Evolutionary conservation across 2,329 filamentous ascomycete species (phyloP).

Genomic region (Cercospora janseana): DNA sequence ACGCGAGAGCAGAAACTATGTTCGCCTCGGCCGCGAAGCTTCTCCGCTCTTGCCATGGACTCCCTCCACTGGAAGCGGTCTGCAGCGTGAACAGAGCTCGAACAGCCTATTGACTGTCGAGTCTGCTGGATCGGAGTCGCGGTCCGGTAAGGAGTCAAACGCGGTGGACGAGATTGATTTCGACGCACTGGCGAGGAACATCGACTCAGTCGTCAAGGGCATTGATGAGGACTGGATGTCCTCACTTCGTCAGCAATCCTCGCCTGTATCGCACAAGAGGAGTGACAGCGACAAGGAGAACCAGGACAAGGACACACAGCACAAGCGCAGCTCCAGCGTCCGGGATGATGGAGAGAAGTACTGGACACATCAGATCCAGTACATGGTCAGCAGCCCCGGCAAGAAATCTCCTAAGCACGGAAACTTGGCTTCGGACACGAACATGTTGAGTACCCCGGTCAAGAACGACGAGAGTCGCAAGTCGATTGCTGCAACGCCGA

Average conservation of each 20-base stretch:
- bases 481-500: constrained; percentile 39
- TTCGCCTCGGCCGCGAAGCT: constrained; percentile 43
- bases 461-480: neutral
- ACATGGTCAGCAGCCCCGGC: neutral
- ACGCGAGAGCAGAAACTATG: constrained; percentile 40
- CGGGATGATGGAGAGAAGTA: constrained; percentile 39
- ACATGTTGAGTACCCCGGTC: constrained; percentile 23
- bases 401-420: neutral
- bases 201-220: constrained; percentile 32
- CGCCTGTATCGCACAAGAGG: neutral
- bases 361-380: constrained; percentile 23
- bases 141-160: too few relatives aligned
- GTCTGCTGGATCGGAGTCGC: too few relatives aligned
- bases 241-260: neutral
- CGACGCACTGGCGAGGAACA: constrained; percentile 22
- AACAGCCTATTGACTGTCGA: constrained; percentile 15
- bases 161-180: constrained; percentile 32
- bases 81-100: neutral
- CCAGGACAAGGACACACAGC: neutral
- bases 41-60: constrained; percentile 37
- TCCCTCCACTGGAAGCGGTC: constrained; percentile 13
- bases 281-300: constrained; percentile 11
- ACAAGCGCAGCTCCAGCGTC: constrained; percentile 36
- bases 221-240: constrained; percentile 23
- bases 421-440: constrained; percentile 14